Percentiles rank a stretch among this genome's conserved stretches.
These are phyloP conservation scores for Selaginella moellendorffii DNA, from an alignment of 75 land plant genomes.

Conservation along the genomic window DNA sequence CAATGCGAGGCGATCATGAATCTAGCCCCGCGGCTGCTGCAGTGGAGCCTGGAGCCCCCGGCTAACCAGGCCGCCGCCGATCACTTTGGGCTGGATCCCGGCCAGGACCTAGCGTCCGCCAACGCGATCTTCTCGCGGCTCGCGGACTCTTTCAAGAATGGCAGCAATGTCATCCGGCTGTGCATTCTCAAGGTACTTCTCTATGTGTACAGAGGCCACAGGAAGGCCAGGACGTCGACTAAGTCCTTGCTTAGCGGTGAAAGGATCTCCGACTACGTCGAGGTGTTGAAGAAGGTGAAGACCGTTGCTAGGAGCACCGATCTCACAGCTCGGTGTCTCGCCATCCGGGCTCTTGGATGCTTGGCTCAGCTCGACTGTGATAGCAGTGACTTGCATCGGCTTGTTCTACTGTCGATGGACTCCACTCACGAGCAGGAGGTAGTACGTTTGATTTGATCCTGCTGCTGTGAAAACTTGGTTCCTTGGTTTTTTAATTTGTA, in stretches of 20 bases:
- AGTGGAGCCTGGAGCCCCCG: conserved; percentile 47
- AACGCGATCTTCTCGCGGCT: conserved; percentile 60
- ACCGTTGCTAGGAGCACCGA: conserved; percentile 48
- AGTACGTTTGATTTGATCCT: too few relatives aligned
- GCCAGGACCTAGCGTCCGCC: conserved; percentile 63
- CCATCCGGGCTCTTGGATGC: conserved; percentile 64
- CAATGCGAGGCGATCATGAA: conserved; percentile 33
- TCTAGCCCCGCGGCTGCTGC: conserved; percentile 36
- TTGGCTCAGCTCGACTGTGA: conserved; percentile 58
- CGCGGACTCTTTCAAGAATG: conserved; percentile 55
- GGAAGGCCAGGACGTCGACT: too few relatives aligned
- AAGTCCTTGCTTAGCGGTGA: too few relatives aligned
- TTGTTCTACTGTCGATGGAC: conserved; percentile 37
- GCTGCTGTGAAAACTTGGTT: too few relatives aligned
- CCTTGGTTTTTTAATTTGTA: conserved; percentile 15
- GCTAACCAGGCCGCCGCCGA: conserved; percentile 23
- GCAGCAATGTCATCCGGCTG: conserved; percentile 32
- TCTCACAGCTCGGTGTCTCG: conserved; percentile 39
- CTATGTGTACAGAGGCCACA: conserved; percentile 8
- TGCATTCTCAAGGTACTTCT: conserved; percentile 43
- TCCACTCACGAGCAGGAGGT: conserved; percentile 56
- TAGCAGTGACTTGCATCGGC: conserved; percentile 41
- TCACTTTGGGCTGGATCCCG: conserved; percentile 47
- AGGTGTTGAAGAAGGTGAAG: conserved; percentile 54
- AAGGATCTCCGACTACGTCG: conserved; percentile 35